Evolutionary conservation across 192 early-diverging fungal species (phyloP), one percentile per base, ranked within the genome.

Genomic region (Gonapodya prolifera): DNA sequence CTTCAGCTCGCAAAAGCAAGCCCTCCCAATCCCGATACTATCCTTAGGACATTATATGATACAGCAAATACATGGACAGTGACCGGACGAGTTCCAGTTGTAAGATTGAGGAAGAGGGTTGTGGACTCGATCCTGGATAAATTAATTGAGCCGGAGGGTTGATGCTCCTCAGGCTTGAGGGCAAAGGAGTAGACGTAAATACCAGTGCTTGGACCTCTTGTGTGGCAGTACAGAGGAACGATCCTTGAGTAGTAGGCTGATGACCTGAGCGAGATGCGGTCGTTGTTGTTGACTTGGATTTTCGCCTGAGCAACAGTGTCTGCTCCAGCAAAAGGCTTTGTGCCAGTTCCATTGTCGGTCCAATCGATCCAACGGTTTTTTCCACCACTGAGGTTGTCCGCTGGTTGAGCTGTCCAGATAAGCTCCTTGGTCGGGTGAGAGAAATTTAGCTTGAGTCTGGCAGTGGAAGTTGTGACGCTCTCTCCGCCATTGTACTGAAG

Each of bases 341-440:
- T 29, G n/a, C 69, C 79, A 31, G 75, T 34, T 17, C 75, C 75
- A 34, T 34, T 35, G 2, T 17, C 32, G 35, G 75, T 76, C 29
- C n/a, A 76, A 35, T 76, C 75, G 16, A 31, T 28, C 34, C 35
- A 35, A 28, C 75, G 33, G 75, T 76, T 76, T 18, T 18, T 23
- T 2, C 32, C 16, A 35, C 17, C 32, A 35, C 8, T 17, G 35
- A 76, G 34, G 32, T 76, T 76, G 75, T 13, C 75, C n/a, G n/a
- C 75, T 13, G 23, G 17, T 28, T 35, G 33, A 35, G 32, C 34
- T 18, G 32, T 29, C 34, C 35, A 76, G 35, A 76, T 34, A 13
- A 76, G 33, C 75, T 76, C 75, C 75, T 76, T 76, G 75, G n/a
- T n/a, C 30, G 75, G 75, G 75, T 76, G 75, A 17, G 75, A 34